Evolutionary conservation across 495 filamentous ascomycete genomes (phyloP), one percentile per base, ranked within the genome.

Genomic region (Thermochaetoides thermophila): DNA sequence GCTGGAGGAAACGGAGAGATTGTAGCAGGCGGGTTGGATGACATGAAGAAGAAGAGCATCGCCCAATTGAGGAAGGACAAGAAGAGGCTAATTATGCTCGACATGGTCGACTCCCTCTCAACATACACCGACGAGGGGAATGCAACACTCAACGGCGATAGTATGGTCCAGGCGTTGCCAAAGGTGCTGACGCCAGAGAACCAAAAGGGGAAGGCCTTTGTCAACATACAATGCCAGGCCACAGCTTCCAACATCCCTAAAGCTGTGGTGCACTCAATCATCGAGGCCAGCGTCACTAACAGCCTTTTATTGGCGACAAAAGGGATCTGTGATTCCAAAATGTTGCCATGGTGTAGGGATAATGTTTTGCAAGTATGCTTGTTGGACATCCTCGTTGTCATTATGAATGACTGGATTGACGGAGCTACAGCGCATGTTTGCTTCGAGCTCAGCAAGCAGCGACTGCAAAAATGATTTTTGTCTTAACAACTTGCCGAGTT

Each of bases 351-450:
- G 64, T 50, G 63, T 32, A 36, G 49, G 28, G 55, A 52, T 18
- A 62, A 70, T 36, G 52, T 49, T 12, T 37, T 59, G 22, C 33
- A 41, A 17, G 46, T 35, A 13, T 52, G 66, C 35, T 44, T 40
- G 13, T 46, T 40, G 13, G 57, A 62, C 15, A 37, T 56, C 27
- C 43, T 61, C 5, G 56, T 69, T 7, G 62, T 66, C 7, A 35
- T 65, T 17, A 64, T 69, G 66, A 70, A 72, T 48, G 68, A 70
- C 37, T 70, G 67, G 32, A 53, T 72, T 30, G 68, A 70, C 42
- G 66, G 66, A 4, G 65, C 49, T 20, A 72, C 66, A 12, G 57
- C 56, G 5, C 63, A 70, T 53, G 56, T 64, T 5, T 56, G 53
- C 1, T 46, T 68, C 37, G 48, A 56, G 37, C 43, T 67, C 46